phyloP scores from a whole-genome alignment of 129 eudicot species.

The Solidago caesia region DNA sequence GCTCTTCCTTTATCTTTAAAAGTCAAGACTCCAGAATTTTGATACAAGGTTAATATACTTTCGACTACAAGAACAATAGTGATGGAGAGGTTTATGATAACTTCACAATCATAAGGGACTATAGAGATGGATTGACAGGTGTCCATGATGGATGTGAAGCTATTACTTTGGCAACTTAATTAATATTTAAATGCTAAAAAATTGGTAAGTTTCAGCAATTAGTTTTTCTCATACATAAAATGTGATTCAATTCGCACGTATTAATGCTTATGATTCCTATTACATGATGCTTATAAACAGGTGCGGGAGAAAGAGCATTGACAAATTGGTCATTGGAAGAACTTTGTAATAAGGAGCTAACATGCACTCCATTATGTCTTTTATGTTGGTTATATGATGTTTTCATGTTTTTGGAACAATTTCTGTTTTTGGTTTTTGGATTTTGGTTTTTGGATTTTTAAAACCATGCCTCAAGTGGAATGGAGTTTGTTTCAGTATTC shows the following conservation, averaged over 20 bases:
- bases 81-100: conserved; percentile 75
- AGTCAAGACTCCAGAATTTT: neutral
- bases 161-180: conserved; percentile 47
- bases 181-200: neutral
- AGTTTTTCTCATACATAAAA: neutral
- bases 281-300: too few relatives aligned
- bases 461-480: too few relatives aligned
- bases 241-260: neutral
- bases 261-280: neutral
- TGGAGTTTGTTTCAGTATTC: too few relatives aligned
- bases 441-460: too few relatives aligned
- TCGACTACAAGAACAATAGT: conserved; percentile 79
- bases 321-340: too few relatives aligned
- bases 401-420: too few relatives aligned
- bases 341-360: too few relatives aligned
- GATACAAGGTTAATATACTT: neutral
- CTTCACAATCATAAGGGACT: conserved; percentile 85
- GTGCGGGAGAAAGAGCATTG: too few relatives aligned
- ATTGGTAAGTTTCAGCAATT: neutral
- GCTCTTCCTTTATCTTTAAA: neutral
- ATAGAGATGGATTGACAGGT: conserved; percentile 78
- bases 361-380: too few relatives aligned
- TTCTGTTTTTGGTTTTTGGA: too few relatives aligned
- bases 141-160: conserved; percentile 77
- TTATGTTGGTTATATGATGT: too few relatives aligned